Percentiles rank a stretch among this genome's conserved stretches.
These are phyloP conservation scores for Turnera subulata DNA, from an alignment of 345 rosid species.

Conservation along the genomic window DNA sequence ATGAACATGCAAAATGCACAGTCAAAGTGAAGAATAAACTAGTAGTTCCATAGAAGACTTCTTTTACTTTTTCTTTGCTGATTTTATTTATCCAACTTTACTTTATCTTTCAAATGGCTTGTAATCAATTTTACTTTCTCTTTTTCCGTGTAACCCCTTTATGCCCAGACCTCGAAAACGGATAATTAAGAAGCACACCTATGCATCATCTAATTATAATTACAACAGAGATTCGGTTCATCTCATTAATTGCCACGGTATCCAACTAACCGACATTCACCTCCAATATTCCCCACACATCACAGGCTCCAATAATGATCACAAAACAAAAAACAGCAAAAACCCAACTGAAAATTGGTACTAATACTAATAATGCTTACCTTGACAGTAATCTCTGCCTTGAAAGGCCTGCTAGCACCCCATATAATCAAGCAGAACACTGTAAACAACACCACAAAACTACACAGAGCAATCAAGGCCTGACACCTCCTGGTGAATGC, in stretches of 20 bases:
- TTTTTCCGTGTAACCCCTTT: too few relatives aligned
- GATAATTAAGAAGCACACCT: too few relatives aligned
- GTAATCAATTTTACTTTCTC: too few relatives aligned
- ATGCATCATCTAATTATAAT: too few relatives aligned
- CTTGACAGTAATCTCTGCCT: slow-evolving; percentile 60
- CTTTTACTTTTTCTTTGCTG: too few relatives aligned
- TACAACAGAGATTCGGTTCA: too few relatives aligned
- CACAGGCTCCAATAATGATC: too few relatives aligned
- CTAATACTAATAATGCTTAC: slow-evolving; percentile 26
- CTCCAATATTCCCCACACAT: too few relatives aligned
- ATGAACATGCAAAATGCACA: background rate
- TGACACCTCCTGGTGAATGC: slow-evolving; percentile 51
- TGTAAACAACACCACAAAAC: slow-evolving; percentile 50
- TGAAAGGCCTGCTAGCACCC: slow-evolving; percentile 75
- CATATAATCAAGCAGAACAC: slow-evolving; percentile 71
- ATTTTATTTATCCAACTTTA: background rate
- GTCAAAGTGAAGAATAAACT: background rate
- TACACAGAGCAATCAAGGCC: slow-evolving; percentile 48
- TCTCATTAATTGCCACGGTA: too few relatives aligned
- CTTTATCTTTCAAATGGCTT: too few relatives aligned
- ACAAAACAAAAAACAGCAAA: background rate
- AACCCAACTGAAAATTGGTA: background rate
- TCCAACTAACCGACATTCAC: too few relatives aligned
- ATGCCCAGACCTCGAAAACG: too few relatives aligned
- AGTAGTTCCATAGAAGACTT: background rate